A percentile compares a stretch with the other conserved stretches of the same genome.
phyloP scores from a whole-genome alignment of 2,329 filamentous ascomycete genomes.

The Geosmithia morbida region DNA sequence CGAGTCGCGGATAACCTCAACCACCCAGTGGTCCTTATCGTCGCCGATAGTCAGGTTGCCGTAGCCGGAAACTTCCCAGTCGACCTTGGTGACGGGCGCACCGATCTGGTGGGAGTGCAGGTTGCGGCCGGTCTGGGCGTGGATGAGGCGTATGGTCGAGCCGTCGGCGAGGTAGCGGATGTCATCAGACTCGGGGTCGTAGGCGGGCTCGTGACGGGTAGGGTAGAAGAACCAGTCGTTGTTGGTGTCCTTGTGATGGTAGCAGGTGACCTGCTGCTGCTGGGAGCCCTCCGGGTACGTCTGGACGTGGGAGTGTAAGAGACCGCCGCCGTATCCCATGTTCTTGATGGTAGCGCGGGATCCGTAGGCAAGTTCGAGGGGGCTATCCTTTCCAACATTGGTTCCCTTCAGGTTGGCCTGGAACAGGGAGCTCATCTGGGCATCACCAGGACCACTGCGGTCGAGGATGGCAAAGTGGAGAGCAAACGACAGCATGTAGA shows the following conservation, averaged over 20 bases:
- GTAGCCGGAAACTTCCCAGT: slow-evolving; percentile 90
- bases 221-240: slow-evolving; percentile 99
- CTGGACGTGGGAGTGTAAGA: slow-evolving; percentile 92
- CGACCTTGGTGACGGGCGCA: slow-evolving; percentile 76
- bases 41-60: slow-evolving; percentile 92
- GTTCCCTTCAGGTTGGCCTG: slow-evolving; percentile 92
- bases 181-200: slow-evolving; percentile 48
- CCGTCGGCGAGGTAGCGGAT: slow-evolving; percentile 68
- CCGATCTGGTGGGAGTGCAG: slow-evolving; percentile 86
- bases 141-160: slow-evolving; percentile 71
- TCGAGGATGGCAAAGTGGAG: slow-evolving; percentile 89
- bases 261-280: slow-evolving; percentile 97
- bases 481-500: slow-evolving; percentile 94
- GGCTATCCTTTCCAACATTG: slow-evolving; percentile 86
- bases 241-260: slow-evolving; percentile 98
- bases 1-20: slow-evolving; percentile 85
- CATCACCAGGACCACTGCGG: slow-evolving; percentile 88
- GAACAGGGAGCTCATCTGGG: slow-evolving; percentile 99
- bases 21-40: slow-evolving; percentile 92
- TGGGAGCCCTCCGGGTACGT: slow-evolving; percentile 86
- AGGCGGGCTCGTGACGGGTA: slow-evolving; percentile 64
- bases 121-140: slow-evolving; percentile 92
- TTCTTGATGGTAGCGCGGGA: slow-evolving; percentile 93
- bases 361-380: slow-evolving; percentile 78
- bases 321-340: slow-evolving; percentile 95